Percentiles rank a stretch among this genome's conserved stretches.
These are phyloP conservation scores for Lenzites betulinus DNA, from an alignment of 768 basidiomycete species.

Conservation along the genomic window DNA sequence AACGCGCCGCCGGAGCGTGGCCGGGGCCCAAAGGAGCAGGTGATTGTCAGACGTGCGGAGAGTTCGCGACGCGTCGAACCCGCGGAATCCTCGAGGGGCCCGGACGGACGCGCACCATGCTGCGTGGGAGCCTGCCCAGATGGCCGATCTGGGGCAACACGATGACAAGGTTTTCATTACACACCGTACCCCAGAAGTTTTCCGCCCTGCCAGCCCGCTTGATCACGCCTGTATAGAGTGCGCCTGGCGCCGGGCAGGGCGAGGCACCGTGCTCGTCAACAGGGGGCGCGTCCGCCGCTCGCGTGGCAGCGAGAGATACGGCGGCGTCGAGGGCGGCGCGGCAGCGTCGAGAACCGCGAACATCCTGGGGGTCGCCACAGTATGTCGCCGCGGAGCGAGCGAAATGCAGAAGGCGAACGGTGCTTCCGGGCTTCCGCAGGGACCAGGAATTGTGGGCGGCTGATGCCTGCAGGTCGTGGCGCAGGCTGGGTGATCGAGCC, in stretches of 20 bases:
- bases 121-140: slow-evolving; percentile 4
- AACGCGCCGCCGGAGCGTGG: background rate
- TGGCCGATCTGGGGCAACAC: slow-evolving; percentile 3
- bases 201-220: slow-evolving; percentile 4
- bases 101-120: slow-evolving; percentile 1
- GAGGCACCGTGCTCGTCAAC: slow-evolving; percentile 1
- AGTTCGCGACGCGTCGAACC: slow-evolving; percentile 19
- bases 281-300: background rate
- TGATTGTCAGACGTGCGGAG: slow-evolving; percentile 18
- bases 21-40: slow-evolving; percentile 8
- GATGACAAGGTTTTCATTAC: slow-evolving; percentile 23
- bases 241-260: slow-evolving; percentile 1
- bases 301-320: background rate
- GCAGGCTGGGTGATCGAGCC: slow-evolving; percentile 4
- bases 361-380: background rate
- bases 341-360: background rate
- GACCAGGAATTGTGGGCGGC: slow-evolving; percentile 11
- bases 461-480: slow-evolving; percentile 6
- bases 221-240: slow-evolving; percentile 10
- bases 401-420: background rate
- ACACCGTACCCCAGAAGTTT: slow-evolving; percentile 23
- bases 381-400: slow-evolving; percentile 4
- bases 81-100: slow-evolving; percentile 21
- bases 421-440: slow-evolving; percentile 11
- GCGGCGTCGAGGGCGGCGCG: background rate